Evolutionary conservation across 257 asterid species (phyloP).

Genomic region (Jacaranda copaia): DNA sequence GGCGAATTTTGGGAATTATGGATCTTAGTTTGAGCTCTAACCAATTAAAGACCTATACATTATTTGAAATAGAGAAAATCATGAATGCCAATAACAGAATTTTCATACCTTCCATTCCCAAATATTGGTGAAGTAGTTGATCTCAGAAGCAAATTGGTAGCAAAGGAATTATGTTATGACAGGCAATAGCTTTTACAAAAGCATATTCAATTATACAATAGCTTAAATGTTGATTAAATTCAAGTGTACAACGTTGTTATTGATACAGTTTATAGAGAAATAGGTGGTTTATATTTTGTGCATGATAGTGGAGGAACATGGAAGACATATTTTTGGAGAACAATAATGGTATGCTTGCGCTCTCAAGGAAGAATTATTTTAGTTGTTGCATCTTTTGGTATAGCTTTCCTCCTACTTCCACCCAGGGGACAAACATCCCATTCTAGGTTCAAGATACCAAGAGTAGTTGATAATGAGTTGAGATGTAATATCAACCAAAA

Average conservation of each 20-base stretch:
- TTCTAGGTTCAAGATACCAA: not conserved
- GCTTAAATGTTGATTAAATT: not conserved
- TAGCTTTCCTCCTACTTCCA: not conserved
- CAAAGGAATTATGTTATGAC: not conserved
- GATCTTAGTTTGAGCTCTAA: not conserved
- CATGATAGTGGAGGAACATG: too few relatives aligned
- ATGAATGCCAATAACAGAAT: not conserved
- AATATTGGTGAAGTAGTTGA: not conserved
- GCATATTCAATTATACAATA: not conserved
- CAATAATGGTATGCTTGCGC: too few relatives aligned
- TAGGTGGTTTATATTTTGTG: not conserved
- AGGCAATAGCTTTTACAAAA: not conserved
- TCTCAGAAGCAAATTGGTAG: not conserved
- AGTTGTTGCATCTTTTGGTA: not conserved
- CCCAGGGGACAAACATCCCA: too few relatives aligned
- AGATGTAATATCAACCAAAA: not conserved
- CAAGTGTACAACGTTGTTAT: not conserved
- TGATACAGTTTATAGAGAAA: not conserved
- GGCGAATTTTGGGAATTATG: not conserved
- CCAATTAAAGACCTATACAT: not conserved
- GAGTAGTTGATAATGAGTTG: not conserved
- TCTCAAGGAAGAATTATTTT: not conserved
- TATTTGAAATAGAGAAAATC: not conserved
- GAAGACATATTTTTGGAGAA: too few relatives aligned
- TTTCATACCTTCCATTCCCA: not conserved